phyloP scores from a whole-genome alignment of 2,329 filamentous ascomycete genomes.

The Dactylonectria estremocensis region DNA sequence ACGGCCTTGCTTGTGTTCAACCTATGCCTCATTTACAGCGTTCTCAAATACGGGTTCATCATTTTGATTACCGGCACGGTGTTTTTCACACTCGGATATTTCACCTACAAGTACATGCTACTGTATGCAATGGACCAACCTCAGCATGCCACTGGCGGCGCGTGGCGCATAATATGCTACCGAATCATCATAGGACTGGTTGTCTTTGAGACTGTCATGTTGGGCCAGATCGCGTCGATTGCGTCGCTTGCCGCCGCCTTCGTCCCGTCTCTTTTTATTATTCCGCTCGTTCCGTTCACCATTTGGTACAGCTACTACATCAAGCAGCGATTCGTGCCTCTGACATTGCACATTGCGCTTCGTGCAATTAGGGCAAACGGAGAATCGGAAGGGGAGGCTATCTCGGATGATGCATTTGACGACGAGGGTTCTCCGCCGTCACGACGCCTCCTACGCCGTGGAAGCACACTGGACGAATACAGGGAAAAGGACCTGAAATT shows the following conservation, averaged over 20 bases:
- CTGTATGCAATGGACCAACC: conserved; percentile 99
- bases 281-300: conserved; percentile 84
- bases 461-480: conserved; percentile 80
- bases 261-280: conserved; percentile 78
- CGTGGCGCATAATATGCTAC: conserved; percentile 97
- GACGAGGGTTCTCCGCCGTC: conserved; percentile 56
- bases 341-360: conserved; percentile 94
- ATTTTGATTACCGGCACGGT: conserved; percentile 86
- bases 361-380: conserved; percentile 80
- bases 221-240: conserved; percentile 84
- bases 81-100: conserved; percentile 88
- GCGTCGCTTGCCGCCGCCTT: conserved; percentile 68
- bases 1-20: conserved; percentile 95
- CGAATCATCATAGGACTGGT: conserved; percentile 88
- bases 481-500: conserved; percentile 80
- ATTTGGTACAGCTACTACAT: conserved; percentile 93
- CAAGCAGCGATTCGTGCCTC: conserved; percentile 83
- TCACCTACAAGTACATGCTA: conserved; percentile 97
- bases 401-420: conserved; percentile 56
- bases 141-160: conserved; percentile 91
- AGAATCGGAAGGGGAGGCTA: conserved; percentile 56
- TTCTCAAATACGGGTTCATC: conserved; percentile 83
- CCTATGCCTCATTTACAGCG: conserved; percentile 94
- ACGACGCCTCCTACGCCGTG: conserved; percentile 62
- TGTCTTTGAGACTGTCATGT: conserved; percentile 92